A percentile compares a stretch with the other conserved stretches of the same genome.
These are phyloP conservation scores for Podaxis sp. DNA, from an alignment of 768 basidiomycete species.

Conservation along the genomic window DNA sequence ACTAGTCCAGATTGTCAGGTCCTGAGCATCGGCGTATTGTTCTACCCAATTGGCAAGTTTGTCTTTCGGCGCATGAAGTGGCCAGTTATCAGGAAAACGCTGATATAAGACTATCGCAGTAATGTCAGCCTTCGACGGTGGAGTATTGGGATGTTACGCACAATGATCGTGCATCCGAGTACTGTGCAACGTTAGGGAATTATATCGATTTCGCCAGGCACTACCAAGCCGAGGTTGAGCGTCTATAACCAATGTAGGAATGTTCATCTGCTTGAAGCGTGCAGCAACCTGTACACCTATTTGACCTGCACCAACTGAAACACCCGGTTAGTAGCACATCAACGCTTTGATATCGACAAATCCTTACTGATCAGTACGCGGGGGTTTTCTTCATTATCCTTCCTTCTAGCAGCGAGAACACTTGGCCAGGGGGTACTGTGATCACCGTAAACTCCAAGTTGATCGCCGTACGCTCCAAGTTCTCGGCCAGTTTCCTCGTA, in stretches of 20 bases:
- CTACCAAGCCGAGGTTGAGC: not conserved
- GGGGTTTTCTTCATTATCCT: slow-evolving; percentile 1
- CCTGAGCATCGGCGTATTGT: slow-evolving; percentile 54
- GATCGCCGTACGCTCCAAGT: slow-evolving; percentile 3
- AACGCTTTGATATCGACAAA: no score
- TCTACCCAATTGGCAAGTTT: slow-evolving; percentile 70
- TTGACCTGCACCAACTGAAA: slow-evolving; percentile 7
- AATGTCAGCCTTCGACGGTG: not conserved
- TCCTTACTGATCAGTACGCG: slow-evolving; percentile 7
- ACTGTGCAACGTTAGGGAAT: slow-evolving; percentile 6
- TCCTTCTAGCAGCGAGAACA: not conserved
- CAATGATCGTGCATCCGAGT: slow-evolving; percentile 10
- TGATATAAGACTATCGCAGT: slow-evolving; percentile 15
- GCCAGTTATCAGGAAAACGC: slow-evolving; percentile 56
- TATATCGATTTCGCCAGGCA: slow-evolving; percentile 10
- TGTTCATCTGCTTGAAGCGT: slow-evolving; percentile 13
- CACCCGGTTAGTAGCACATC: not conserved
- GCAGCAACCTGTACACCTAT: slow-evolving; percentile 3
- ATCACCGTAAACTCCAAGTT: slow-evolving; percentile 1
- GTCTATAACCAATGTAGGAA: slow-evolving; percentile 8
- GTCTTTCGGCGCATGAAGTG: slow-evolving; percentile 49
- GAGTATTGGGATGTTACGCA: not conserved
- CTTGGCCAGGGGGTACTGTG: slow-evolving; percentile 2
- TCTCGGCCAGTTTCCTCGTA: slow-evolving; percentile 3
- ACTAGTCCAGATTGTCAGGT: slow-evolving; percentile 62